Evolutionary conservation across 169 alveolate genomes (phyloP).

Genomic region (Plasmodium reichenowi): DNA sequence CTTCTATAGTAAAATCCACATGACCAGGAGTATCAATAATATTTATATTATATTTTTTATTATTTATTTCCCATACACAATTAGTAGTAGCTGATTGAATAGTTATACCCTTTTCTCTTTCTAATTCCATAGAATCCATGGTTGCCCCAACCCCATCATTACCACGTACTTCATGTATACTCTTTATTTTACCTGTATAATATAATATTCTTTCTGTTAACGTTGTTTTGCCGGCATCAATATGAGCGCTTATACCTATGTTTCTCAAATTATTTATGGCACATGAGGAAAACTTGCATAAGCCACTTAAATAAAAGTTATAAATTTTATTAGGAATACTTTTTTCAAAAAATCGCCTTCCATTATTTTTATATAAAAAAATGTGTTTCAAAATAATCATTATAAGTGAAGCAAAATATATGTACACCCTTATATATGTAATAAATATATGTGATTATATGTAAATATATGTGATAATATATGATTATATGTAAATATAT

Average conservation of each 20-base stretch:
- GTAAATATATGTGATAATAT: too few relatives aligned
- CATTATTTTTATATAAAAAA: too few relatives aligned
- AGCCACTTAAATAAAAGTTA: conserved; percentile 13
- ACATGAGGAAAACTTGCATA: conserved; percentile 75
- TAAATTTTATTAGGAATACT: not conserved
- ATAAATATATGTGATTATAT: too few relatives aligned
- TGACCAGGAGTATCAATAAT: conserved; percentile 99
- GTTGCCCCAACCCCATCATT: conserved; percentile 97
- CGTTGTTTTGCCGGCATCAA: conserved; percentile 98
- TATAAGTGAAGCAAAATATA: too few relatives aligned
- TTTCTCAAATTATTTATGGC: conserved; percentile 89
- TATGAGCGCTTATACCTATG: conserved; percentile 98
- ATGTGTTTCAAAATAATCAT: too few relatives aligned
- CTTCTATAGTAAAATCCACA: conserved; percentile 98
- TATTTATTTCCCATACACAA: conserved; percentile 89
- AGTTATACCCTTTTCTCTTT: conserved; percentile 97
- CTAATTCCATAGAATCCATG: conserved; percentile 99
- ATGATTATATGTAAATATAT: too few relatives aligned
- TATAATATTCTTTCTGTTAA: conserved; percentile 93
- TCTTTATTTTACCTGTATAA: conserved; percentile 92
- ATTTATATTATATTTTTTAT: conserved; percentile 88
- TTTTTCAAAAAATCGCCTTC: not conserved
- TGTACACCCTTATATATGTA: too few relatives aligned
- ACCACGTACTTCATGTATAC: conserved; percentile 97
- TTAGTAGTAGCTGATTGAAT: conserved; percentile 96